Conservation (phyloP, 768 basidiomycete genomes). For the Pleurotus eryngii region DNA sequence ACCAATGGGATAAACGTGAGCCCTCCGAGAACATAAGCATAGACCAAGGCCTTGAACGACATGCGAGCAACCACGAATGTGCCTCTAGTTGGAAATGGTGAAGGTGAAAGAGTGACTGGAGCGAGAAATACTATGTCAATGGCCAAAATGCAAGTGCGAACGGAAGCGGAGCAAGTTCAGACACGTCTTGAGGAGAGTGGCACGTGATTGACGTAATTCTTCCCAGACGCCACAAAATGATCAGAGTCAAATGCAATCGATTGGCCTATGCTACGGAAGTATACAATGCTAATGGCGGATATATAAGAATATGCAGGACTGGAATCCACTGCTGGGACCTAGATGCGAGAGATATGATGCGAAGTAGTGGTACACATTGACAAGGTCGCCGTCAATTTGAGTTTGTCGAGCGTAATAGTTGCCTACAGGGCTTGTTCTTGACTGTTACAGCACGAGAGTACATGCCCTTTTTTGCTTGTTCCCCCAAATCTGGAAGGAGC, state of each 20-base stretch:
- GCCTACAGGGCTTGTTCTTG: constrained; percentile 13
- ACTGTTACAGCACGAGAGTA: constrained; percentile 30
- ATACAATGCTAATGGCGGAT: background rate
- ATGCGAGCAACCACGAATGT: constrained; percentile 33
- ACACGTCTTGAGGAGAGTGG: no score
- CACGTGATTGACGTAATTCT: no score
- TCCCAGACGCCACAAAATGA: background rate
- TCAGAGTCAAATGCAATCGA: background rate
- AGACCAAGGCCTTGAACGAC: constrained; percentile 67
- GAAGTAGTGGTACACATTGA: background rate
- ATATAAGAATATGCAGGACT: constrained; percentile 1
- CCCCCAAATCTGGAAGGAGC: constrained; percentile 40
- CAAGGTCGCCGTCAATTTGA: background rate
- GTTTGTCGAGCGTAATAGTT: constrained; percentile 4
- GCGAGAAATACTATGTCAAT: background rate
- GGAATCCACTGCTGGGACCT: background rate
- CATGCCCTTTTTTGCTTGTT: constrained; percentile 42
- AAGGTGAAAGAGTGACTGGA: constrained; percentile 4
- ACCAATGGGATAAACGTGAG: constrained; percentile 85
- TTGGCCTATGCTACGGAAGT: constrained; percentile 3
- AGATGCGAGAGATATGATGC: background rate
- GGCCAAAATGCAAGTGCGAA: constrained; percentile 17
- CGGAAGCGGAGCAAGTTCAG: no score
- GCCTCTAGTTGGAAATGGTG: constrained; percentile 9
- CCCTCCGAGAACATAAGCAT: constrained; percentile 88